Percentiles rank a stretch among this genome's conserved stretches.
Evolutionary conservation across 169 alveolate genomes (phyloP).

Genomic region (Plasmodium yoelii): DNA sequence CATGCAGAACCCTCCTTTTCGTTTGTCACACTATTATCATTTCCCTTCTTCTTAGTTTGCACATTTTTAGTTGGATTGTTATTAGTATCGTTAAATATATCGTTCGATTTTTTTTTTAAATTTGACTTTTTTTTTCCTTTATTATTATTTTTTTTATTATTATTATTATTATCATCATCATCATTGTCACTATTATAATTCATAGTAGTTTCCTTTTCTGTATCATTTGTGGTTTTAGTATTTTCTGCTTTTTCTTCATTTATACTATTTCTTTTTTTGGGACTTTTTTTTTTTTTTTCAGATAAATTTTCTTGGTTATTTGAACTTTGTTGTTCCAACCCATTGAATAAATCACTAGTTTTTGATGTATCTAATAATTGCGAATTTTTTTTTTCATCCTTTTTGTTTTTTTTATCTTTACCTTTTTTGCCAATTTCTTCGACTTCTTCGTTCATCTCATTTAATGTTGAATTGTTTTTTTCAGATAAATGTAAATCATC

Average conservation of each 20-base stretch:
- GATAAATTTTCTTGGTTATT: too few species aligned
- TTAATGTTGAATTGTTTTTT: too few species aligned
- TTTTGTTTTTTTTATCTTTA: too few species aligned
- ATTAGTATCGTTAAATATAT: slow-evolving; percentile 10
- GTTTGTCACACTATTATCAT: not conserved
- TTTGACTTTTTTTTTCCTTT: slow-evolving; percentile 12
- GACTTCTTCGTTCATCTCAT: too few species aligned
- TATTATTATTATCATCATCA: not conserved
- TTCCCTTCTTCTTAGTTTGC: slow-evolving; percentile 25
- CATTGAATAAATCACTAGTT: too few species aligned
- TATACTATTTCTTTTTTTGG: not conserved
- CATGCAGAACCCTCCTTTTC: slow-evolving; percentile 11
- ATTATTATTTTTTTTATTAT: not conserved
- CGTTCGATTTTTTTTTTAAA: not conserved
- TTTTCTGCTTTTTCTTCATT: not conserved
- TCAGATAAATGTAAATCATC: too few species aligned
- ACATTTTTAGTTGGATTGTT: slow-evolving; percentile 6
- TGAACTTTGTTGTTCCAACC: too few species aligned
- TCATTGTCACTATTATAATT: not conserved
- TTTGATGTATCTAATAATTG: too few species aligned
- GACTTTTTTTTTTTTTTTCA: not conserved
- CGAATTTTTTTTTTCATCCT: too few species aligned
- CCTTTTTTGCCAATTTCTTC: too few species aligned
- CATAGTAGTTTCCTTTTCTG: not conserved
- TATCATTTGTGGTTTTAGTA: not conserved